Conservation (phyloP, 1,139 yeast species). For the Blastobotrys malaysiensis region DNA sequence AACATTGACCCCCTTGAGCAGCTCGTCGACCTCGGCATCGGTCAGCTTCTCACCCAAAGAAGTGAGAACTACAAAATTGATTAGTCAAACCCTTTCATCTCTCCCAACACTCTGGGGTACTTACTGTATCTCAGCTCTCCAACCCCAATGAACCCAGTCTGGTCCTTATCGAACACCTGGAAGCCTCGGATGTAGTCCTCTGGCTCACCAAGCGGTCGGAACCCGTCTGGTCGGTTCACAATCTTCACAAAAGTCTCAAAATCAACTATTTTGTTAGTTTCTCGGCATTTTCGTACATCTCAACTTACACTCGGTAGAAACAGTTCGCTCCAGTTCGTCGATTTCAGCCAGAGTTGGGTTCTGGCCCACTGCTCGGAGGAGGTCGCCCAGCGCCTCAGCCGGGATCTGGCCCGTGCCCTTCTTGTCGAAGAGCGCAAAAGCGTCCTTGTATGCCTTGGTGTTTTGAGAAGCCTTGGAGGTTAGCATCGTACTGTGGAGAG, state of each 20-base stretch:
- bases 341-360: conserved; percentile 94
- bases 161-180: conserved; percentile 95
- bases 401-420: conserved; percentile 93
- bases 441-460: conserved; percentile 83
- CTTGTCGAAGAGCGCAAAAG: conserved; percentile 94
- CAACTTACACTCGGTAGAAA: conserved; percentile 33
- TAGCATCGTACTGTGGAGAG: not conserved
- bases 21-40: conserved; percentile 90
- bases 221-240: conserved; percentile 84
- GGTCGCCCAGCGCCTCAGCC: conserved; percentile 83
- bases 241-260: conserved; percentile 74
- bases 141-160: conserved; percentile 92
- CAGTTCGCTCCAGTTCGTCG: conserved; percentile 56
- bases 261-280: conserved; percentile 39
- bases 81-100: not conserved
- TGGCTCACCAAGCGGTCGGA: conserved; percentile 85
- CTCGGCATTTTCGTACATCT: conserved; percentile 8
- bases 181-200: conserved; percentile 97
- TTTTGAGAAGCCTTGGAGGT: conserved; percentile 20
- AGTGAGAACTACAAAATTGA: conserved; percentile 48
- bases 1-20: conserved; percentile 90
- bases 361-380: conserved; percentile 95
- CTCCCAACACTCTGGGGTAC: not conserved
- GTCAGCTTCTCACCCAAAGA: conserved; percentile 88
- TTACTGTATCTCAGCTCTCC: conserved; percentile 84